phyloP scores from a whole-genome alignment of 192 early-diverging fungal species.

The Oehlia diaphana region DNA sequence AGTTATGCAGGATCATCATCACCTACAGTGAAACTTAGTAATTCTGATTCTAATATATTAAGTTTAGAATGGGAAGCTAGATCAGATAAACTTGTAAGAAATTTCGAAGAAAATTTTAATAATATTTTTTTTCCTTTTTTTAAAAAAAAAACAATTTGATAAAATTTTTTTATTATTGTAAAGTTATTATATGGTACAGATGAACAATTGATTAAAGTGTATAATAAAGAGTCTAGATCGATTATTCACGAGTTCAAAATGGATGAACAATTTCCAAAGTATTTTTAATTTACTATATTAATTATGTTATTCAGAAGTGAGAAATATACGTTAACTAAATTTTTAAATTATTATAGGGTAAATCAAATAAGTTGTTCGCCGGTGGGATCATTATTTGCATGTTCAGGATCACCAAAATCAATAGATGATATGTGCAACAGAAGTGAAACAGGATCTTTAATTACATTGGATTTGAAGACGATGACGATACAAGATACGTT shows the following conservation, averaged over 20 bases:
- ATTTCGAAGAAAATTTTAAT: not conserved
- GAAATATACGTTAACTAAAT: not conserved
- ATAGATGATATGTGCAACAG: not conserved
- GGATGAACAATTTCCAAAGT: constrained; percentile 49
- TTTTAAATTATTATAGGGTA: constrained; percentile 35
- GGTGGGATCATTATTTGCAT: constrained; percentile 53
- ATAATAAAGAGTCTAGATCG: constrained; percentile 54
- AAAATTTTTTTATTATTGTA: constrained; percentile 12
- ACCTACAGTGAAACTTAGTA: constrained; percentile 36
- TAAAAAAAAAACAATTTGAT: not conserved
- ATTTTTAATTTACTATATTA: not conserved
- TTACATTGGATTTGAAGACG: constrained; percentile 58
- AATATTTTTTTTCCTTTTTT: not conserved
- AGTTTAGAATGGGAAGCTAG: constrained; percentile 49
- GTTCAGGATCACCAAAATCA: constrained; percentile 39
- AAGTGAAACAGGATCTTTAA: constrained; percentile 41
- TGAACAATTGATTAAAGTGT: constrained; percentile 48
- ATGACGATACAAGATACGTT: constrained; percentile 46
- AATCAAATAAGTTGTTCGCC: constrained; percentile 54
- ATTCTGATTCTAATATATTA: constrained; percentile 40
- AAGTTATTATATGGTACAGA: constrained; percentile 57
- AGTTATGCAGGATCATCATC: constrained; percentile 40
- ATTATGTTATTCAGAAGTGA: not conserved
- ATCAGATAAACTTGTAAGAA: constrained; percentile 45
- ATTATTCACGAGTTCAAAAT: constrained; percentile 58